phyloP scores from a whole-genome alignment of 805 yeast genomes.

The Middelhovenomyces tepae region DNA sequence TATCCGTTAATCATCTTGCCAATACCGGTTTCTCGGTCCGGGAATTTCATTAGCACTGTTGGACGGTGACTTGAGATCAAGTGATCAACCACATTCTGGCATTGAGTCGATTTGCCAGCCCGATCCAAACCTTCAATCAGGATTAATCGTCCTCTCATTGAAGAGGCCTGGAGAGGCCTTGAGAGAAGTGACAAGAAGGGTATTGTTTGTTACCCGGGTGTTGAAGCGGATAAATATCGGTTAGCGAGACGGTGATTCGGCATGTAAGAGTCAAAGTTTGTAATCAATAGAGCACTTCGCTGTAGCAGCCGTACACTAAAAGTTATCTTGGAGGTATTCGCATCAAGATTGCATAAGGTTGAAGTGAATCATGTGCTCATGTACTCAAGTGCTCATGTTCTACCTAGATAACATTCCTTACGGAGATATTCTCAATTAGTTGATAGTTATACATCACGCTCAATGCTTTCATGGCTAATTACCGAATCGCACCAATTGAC shows the following conservation, averaged over 20 bases:
- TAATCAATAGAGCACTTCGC: too few relatives aligned
- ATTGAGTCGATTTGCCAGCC: constrained; percentile 90
- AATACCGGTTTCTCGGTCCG: constrained; percentile 75
- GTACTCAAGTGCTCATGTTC: too few relatives aligned
- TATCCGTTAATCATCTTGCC: constrained; percentile 74
- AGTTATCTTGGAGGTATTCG: too few relatives aligned
- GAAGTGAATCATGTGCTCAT: too few relatives aligned
- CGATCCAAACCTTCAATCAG: constrained; percentile 90
- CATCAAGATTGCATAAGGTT: too few relatives aligned
- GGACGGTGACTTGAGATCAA: constrained; percentile 25
- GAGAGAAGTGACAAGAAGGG: constrained; percentile 3
- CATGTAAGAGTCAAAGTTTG: constrained; percentile 4
- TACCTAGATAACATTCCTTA: too few relatives aligned
- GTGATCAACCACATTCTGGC: constrained; percentile 32
- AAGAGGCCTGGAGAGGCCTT: constrained; percentile 3
- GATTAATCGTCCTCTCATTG: constrained; percentile 59
- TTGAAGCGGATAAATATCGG: constrained; percentile 1
- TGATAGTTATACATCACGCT: too few relatives aligned
- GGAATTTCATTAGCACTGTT: constrained; percentile 62
- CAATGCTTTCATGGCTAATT: too few relatives aligned
- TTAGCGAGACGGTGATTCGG: neutral
- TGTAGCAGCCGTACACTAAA: too few relatives aligned
- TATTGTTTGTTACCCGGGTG: neutral
- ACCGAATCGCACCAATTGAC: too few relatives aligned
- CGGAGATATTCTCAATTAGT: too few relatives aligned